phyloP scores from a whole-genome alignment of 495 filamentous ascomycete genomes.

The Aspergillus asperescens region DNA sequence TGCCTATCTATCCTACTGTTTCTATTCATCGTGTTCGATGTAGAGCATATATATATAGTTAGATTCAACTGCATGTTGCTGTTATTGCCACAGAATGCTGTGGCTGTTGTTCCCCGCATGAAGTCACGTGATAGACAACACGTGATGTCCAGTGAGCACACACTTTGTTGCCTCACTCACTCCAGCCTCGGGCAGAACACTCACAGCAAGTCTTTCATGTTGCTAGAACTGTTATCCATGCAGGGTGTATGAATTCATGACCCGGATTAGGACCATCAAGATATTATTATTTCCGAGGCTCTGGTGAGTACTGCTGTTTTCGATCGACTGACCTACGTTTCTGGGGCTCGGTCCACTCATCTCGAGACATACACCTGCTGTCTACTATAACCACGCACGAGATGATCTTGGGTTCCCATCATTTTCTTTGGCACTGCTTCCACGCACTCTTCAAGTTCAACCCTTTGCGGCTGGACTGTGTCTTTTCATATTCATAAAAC shows the following conservation, averaged over 20 bases:
- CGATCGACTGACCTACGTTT: neutral
- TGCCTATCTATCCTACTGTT: no score
- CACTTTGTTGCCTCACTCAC: constrained; percentile 7
- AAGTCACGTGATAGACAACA: constrained; percentile 8
- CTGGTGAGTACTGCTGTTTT: constrained; percentile 7
- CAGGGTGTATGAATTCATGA: neutral
- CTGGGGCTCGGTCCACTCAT: constrained; percentile 5
- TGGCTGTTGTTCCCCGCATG: neutral
- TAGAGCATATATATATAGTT: neutral
- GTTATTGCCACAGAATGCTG: constrained; percentile 5
- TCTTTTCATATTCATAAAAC: neutral
- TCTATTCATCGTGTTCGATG: no score
- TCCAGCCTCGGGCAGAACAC: constrained; percentile 4
- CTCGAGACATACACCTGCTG: constrained; percentile 9
- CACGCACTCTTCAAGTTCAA: constrained; percentile 34
- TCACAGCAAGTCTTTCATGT: neutral
- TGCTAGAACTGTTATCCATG: neutral
- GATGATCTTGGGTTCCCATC: constrained; percentile 19
- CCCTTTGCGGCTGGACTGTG: neutral
- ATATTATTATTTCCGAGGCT: neutral
- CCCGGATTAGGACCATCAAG: neutral
- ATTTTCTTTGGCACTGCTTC: constrained; percentile 33
- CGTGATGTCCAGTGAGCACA: constrained; percentile 11
- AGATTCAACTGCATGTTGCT: neutral
- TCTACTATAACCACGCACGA: constrained; percentile 42